Conservation (phyloP, 1,284 basidiomycete species). For the Marasmius tenuissimus region DNA sequence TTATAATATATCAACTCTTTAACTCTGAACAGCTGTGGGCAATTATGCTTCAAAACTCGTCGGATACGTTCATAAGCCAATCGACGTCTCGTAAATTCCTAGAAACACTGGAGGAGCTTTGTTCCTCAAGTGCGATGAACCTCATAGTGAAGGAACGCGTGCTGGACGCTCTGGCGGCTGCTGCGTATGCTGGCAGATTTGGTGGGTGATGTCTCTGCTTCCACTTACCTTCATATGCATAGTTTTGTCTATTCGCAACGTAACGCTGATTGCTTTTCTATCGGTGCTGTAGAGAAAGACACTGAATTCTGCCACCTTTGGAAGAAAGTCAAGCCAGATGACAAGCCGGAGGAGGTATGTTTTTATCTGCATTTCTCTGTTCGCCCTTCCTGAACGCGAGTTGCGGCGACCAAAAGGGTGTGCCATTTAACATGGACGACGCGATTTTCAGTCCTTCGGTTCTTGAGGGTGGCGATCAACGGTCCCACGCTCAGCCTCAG, state of each 20-base stretch:
- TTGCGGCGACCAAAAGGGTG: slow-evolving; percentile 35
- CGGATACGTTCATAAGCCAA: slow-evolving; percentile 63
- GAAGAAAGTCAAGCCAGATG: slow-evolving; percentile 64
- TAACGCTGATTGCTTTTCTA: not conserved
- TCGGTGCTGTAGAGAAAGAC: slow-evolving; percentile 29
- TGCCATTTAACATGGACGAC: slow-evolving; percentile 74
- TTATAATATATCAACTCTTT: slow-evolving; percentile 1
- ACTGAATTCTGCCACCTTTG: slow-evolving; percentile 63
- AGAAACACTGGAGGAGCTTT: slow-evolving; percentile 68
- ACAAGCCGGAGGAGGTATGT: slow-evolving; percentile 70
- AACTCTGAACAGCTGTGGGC: slow-evolving; percentile 65
- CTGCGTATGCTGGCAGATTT: slow-evolving; percentile 58
- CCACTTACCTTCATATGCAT: not conserved
- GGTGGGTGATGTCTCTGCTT: slow-evolving; percentile 28
- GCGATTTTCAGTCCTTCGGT: slow-evolving; percentile 71
- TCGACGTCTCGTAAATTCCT: slow-evolving; percentile 73
- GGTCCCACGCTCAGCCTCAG: not conserved
- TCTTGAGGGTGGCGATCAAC: slow-evolving; percentile 27
- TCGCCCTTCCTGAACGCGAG: not conserved
- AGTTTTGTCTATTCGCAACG: not conserved
- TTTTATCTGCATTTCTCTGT: not conserved
- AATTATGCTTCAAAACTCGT: slow-evolving; percentile 76
- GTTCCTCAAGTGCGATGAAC: slow-evolving; percentile 44
- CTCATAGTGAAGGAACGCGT: slow-evolving; percentile 74
- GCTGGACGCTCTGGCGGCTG: slow-evolving; percentile 70